Evolutionary conservation across 371 early-diverging fungal genomes (phyloP), one percentile per base, ranked within the genome.

Genomic region (Mortierella polycephala): DNA sequence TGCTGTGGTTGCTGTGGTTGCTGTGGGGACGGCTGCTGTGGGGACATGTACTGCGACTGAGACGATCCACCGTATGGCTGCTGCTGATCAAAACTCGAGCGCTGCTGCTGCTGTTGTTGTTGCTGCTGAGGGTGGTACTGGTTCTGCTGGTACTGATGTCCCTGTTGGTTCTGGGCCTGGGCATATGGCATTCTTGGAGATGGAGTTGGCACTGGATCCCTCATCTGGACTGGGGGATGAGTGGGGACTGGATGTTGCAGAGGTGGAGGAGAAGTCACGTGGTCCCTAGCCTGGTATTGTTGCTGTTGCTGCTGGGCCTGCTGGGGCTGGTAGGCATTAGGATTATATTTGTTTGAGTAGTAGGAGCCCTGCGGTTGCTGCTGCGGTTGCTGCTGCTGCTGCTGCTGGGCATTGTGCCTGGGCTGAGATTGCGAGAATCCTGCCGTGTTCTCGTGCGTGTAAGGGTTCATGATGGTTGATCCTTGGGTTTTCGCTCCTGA

Each of bases 201-300:
- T n/a, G 88, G 86, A 10, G 86, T 73, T 6, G 70, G 65, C n/a
- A 58, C 73, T n/a, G 87, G 73, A 47, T 87, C 85, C 46, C 83
- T 83, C 71, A 89, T 87, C 75, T 88, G 86, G 20, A 88, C 85
- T 56, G 88, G 88, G 37, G 91, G 91, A 83, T 89, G 91, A 60
- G 87, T 87, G 54, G 91, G 91, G 20, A 89, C 86, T 23, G 91
- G 91, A 81, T 90, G 91, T 57, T 89, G 90, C 51, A 90, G 77
- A n/a, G 91, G 91, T n/a, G 91, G 91, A 50, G 91, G 90, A 40
- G 91, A 77, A 20, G 77, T 44, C 71, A 77, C 63, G 50, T 75
- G 75, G 64, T 46, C 61, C 16, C 69, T 47, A 4, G 50, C 68
- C 41, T 68, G 68, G 46, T 67, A 54, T 13, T 66, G 71, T 14